Percentiles rank a stretch among this genome's conserved stretches.
Evolutionary conservation across 441 rosid species (phyloP).

Genomic region (Francoa sonchifolia): DNA sequence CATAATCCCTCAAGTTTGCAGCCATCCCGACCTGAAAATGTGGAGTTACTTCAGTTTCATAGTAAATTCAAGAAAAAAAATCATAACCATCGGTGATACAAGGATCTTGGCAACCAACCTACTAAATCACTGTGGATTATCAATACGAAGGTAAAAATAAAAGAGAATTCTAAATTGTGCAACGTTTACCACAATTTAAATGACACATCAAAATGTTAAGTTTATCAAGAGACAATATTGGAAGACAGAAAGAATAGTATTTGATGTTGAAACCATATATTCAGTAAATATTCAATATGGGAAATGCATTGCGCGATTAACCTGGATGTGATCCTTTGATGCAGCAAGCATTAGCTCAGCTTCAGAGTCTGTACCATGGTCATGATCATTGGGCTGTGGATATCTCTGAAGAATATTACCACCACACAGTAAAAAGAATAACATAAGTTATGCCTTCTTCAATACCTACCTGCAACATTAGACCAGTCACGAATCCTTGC

Average conservation of each 20-base stretch:
- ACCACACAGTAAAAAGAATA: not conserved
- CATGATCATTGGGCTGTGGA: constrained; percentile 89
- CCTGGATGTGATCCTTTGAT: constrained; percentile 92
- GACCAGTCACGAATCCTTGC: constrained; percentile 91
- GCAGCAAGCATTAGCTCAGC: constrained; percentile 65
- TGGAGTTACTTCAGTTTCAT: constrained; percentile 10
- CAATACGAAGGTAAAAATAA: too few species aligned
- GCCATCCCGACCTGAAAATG: constrained; percentile 70
- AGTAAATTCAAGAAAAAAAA: not conserved
- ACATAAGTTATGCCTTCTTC: too few species aligned
- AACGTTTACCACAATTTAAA: too few species aligned
- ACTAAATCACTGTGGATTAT: too few species aligned
- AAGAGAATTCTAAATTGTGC: too few species aligned
- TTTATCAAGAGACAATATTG: too few species aligned
- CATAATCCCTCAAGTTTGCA: constrained; percentile 72
- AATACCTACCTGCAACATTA: constrained; percentile 66
- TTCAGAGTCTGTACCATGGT: constrained; percentile 60
- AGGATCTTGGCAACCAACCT: too few species aligned
- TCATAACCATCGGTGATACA: not conserved
- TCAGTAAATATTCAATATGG: constrained; percentile 8
- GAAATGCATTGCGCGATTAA: constrained; percentile 13
- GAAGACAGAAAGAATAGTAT: too few species aligned
- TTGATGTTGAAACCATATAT: constrained; percentile 6
- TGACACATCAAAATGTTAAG: too few species aligned
- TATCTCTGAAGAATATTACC: too few species aligned